phyloP scores from a whole-genome alignment of 805 yeast species.

The Metschnikowia baotianmanensis region DNA sequence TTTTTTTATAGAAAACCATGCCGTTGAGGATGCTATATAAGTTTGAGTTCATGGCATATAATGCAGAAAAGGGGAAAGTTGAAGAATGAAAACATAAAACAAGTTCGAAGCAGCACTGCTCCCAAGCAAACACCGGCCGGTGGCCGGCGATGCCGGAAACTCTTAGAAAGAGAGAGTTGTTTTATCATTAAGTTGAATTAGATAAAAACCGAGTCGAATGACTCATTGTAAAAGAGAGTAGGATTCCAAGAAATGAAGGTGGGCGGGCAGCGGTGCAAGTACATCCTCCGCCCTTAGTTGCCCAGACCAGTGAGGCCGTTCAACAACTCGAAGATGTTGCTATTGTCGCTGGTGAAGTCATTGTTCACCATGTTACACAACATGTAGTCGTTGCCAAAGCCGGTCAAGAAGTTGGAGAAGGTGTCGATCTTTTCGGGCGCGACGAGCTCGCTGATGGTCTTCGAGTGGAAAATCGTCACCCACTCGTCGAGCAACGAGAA shows the following conservation, averaged over 20 bases:
- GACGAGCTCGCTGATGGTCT: conserved; percentile 31
- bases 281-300: conserved; percentile 1
- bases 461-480: conserved; percentile 51
- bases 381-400: conserved; percentile 57
- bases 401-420: conserved; percentile 42
- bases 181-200: conserved; percentile 24
- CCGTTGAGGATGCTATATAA: conserved; percentile 50
- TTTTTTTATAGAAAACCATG: conserved; percentile 27
- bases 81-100: conserved; percentile 11
- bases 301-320: conserved; percentile 20
- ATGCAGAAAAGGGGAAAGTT: conserved; percentile 15
- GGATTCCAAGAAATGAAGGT: conserved; percentile 6
- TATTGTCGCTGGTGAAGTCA: conserved; percentile 58
- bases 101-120: conserved; percentile 24
- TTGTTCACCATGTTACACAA: conserved; percentile 90
- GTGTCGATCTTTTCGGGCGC: conserved; percentile 28
- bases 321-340: conserved; percentile 56
- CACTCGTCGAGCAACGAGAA: conserved; percentile 81
- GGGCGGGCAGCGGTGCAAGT: conserved; percentile 10
- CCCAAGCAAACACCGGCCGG: neutral
- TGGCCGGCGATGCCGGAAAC: conserved; percentile 13
- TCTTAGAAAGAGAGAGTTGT: conserved; percentile 18
- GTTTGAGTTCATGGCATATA: conserved; percentile 15
- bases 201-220: conserved; percentile 19
- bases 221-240: conserved; percentile 2